These are phyloP conservation scores for Anthracocystis setariae DNA, from an alignment of 1,284 basidiomycete genomes.

Conservation along the genomic window DNA sequence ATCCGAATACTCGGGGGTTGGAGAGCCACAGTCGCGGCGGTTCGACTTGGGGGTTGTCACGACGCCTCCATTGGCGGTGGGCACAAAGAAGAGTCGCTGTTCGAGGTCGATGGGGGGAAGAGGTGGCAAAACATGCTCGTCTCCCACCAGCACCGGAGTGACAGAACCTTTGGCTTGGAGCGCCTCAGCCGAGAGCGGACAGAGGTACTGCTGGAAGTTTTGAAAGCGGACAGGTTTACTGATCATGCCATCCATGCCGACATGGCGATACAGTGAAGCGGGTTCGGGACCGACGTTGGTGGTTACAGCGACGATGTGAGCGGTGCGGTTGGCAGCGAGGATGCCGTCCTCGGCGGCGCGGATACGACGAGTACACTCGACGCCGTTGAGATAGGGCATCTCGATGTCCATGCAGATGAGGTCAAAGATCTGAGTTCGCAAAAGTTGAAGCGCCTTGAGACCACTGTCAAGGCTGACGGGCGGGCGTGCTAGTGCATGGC, in stretches of 20 bases:
- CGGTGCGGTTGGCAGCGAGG: constrained; percentile 43
- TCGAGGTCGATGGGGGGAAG: constrained; percentile 39
- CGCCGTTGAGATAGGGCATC: constrained; percentile 58
- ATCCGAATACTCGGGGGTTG: constrained; percentile 19
- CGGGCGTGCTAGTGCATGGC: constrained; percentile 36
- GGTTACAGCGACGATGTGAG: constrained; percentile 54
- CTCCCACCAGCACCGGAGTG: constrained; percentile 24
- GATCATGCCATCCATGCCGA: constrained; percentile 58
- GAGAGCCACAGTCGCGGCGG: constrained; percentile 12
- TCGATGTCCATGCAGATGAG: constrained; percentile 61
- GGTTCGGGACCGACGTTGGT: constrained; percentile 52
- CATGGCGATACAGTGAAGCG: constrained; percentile 43
- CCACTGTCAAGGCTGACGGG: constrained; percentile 56
- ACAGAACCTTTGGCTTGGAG: constrained; percentile 21
- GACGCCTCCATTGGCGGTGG: constrained; percentile 18
- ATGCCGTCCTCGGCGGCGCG: constrained; percentile 54
- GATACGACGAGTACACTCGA: constrained; percentile 54
- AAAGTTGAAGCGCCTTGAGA: constrained; percentile 56
- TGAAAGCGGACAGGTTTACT: constrained; percentile 55
- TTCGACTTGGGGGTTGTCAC: constrained; percentile 12
- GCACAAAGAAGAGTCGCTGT: constrained; percentile 47
- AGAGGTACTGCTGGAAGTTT: constrained; percentile 47
- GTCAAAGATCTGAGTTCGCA: constrained; percentile 56
- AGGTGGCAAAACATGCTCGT: constrained; percentile 33
- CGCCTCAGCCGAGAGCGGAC: constrained; percentile 44